Evolutionary conservation across 768 basidiomycete species (phyloP), one percentile per base, ranked within the genome.

Genomic region (Agaricus sinodeliciosus): DNA sequence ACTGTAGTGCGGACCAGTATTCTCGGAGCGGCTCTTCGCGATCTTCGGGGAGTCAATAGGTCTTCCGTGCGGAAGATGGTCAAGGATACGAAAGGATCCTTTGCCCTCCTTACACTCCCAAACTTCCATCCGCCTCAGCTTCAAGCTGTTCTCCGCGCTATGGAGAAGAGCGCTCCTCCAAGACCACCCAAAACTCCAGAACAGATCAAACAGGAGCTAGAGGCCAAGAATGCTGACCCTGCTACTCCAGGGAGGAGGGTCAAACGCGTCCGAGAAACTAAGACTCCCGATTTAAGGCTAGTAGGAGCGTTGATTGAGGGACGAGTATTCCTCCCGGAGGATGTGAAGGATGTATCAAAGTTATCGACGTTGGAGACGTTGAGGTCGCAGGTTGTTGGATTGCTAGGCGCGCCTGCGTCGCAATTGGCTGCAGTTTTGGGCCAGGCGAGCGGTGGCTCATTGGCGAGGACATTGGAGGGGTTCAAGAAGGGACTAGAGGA

Each of bases 271-370:
- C 74, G 75, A 52, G 78, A 79, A 56, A 65, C 72, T 31, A 65
- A 81, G 59, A 67, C 72, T 26, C 89, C 90, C 4, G 84, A 87
- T 60, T 65, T 95, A 51, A 78, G 71, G 60, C 69, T 95, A 22
- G 75, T 92, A 54, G 90, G 87, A 22, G 90, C 87, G 31, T 64
- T 96, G 48, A 75, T 94, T 56, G 93, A 94, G 62, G 84, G 84
- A 34, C 72, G 77, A 55, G 72, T 90, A 51, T 79, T 94, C 65
- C 71, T 81, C 48, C 74, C 79, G 16, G 67, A 74, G 9, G 76
- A 76, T 4, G 69, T 93, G 50, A 70, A 74, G 62, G 74, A 80
- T 12, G 80, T 93, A 4, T 80, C 84, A 28, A 80, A 82, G 59
- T 68, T 95, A 48, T 94, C 93, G 18, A 80, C 85, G 41, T 67